Evolutionary conservation across 2,329 filamentous ascomycete genomes (phyloP), one percentile per base, ranked within the genome.

Genomic region (Exophiala viscosa): DNA sequence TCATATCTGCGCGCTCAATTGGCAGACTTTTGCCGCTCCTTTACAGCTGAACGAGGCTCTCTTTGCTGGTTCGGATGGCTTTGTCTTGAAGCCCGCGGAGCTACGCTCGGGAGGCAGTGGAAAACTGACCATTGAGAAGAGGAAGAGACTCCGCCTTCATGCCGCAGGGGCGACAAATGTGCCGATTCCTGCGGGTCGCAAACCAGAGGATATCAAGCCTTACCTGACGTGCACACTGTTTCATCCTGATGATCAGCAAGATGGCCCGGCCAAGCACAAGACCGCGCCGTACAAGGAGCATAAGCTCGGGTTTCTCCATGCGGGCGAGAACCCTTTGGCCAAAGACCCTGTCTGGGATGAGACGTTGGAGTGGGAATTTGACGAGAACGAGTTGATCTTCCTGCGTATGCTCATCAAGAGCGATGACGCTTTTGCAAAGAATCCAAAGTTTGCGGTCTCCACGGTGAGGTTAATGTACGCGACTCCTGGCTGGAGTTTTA

Each of bases 1-100:
- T 2, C 60, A 62, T 8, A 54, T 62, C 11, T 61, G 59, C 35
- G 60, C 60, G 14, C 45, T 62, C 17, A 62, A 62, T 18, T 62
- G 59, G 59, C 60, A 62, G 38, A 62, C 60, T 5, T 62, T 60
- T 23, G 59, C 55, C 10, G 60, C 60, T 3, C 57, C 53, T 33
- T 53, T 60, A 44, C 60, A 62, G 28, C 52, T 62, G 17, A 62
- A 62, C 33, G 57, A 62, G 48, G 60, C 60, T 10, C 49, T 62
- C 2, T 62, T 62, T 49, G 54, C 44, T 13, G 57, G 59, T 11
- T 55, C 60, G 2, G 60, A 62, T 45, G 60, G 60, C n/a, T 62
- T 48, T 41, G 59, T 62, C 15, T 39, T 62, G 23, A 62, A 62
- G 40, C 60, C 60, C 5, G 55, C 36, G 4, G 38, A 50, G 15